Conservation (phyloP, 495 filamentous ascomycete species). For the Echria macrotheca region DNA sequence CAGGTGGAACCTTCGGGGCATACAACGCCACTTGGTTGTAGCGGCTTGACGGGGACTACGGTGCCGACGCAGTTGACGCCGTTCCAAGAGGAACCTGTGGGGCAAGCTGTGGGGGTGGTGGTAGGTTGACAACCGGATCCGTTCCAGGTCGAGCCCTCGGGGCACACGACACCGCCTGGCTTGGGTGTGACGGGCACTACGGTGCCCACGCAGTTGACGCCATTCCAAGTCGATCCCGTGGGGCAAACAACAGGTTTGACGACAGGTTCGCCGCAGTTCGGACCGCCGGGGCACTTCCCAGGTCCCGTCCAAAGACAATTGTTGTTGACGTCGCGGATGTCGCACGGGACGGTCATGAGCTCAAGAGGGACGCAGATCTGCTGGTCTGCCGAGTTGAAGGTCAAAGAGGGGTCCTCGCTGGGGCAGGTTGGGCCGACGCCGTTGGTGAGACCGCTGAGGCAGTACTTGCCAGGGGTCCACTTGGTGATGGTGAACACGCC, state of each 20-base stretch:
- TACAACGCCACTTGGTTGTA: no score
- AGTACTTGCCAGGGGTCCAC: slow-evolving; percentile 6
- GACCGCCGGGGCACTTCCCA: neutral
- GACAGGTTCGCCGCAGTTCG: neutral
- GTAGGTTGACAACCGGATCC: neutral
- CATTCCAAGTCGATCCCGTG: neutral
- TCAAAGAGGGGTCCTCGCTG: neutral
- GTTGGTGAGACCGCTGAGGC: neutral
- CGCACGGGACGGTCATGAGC: neutral
- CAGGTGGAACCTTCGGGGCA: neutral
- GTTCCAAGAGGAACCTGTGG: neutral
- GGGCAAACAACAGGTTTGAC: no score
- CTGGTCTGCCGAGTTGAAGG: slow-evolving; percentile 3
- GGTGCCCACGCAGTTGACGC: neutral
- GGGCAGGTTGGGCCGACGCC: slow-evolving; percentile 6
- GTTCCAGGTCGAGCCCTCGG: neutral
- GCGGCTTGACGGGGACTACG: no score
- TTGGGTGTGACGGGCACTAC: neutral
- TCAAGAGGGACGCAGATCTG: neutral
- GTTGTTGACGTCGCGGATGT: slow-evolving; percentile 1
- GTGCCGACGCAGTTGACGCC: neutral
- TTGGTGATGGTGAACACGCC: slow-evolving; percentile 5
- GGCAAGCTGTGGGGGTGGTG: neutral
- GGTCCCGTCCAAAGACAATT: slow-evolving; percentile 4
- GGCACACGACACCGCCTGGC: neutral